Evolutionary conservation across 208 protist species (phyloP), one percentile per base, ranked within the genome.

Genomic region (Leishmania arabica): DNA sequence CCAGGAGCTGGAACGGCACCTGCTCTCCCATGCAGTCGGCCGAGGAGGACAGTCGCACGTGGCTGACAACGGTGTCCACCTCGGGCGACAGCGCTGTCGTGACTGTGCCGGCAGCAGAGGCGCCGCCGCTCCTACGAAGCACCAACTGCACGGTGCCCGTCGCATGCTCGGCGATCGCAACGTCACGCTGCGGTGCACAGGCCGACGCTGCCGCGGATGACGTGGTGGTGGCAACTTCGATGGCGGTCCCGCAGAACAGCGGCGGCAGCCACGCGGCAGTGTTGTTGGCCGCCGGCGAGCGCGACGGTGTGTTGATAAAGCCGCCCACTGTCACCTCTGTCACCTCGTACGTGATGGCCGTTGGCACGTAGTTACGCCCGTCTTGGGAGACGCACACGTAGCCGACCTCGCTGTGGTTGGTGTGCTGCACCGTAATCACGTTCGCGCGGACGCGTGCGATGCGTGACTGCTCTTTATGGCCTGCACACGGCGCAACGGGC

Each of bases 271-370:
- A 89, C 40, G 74, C 37, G 31, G 51, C 31, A 17, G 66, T 78
- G n/a, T 62, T 56, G 49, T 81, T 65, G 7, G 6, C 71, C 40
- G 34, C 73, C 49, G 79, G 15, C n/a, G 34, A 76, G 40, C 83
- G 83, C 17, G 73, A 3, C 7, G 65, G 53, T 4, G 89, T n/a
- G 1, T 80, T 73, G 56, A 92, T 87, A 79, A 96, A 86, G n/a
- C 92, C 90, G 34, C 58, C 74, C 64, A 96, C 75, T 21, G 80
- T 72, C n/a, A 82, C 84, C 34, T 86, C 84, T n/a, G 93, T 83
- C 42, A 96, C 90, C 72, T 94, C 90, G 85, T 90, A 96, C 21
- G 92, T 96, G 51, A 96, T 85, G 72, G 83, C 76, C 47, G 88
- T 93, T 24, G 90, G 86, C 54, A 88, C 76, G 79, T 96, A 96